These are phyloP conservation scores for Aeschynomene evenia DNA, from an alignment of 306 rosid species.

Conservation along the genomic window DNA sequence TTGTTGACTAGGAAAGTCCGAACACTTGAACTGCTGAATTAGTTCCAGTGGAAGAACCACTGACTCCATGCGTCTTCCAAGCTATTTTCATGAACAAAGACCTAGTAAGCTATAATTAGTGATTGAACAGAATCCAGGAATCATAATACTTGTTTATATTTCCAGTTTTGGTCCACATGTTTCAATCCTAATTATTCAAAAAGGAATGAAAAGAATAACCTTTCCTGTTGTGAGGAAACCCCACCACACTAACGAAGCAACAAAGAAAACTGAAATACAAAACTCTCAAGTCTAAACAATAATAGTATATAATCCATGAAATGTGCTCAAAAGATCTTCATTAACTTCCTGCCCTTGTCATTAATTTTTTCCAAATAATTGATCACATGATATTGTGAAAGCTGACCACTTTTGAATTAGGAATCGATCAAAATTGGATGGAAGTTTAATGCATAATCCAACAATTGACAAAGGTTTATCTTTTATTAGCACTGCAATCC, in stretches of 20 bases:
- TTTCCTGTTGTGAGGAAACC: neutral
- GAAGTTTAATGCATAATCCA: neutral
- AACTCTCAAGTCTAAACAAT: neutral
- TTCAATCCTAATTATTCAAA: slow-evolving; percentile 17
- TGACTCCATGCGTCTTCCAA: slow-evolving; percentile 78
- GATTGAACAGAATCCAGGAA: slow-evolving; percentile 18
- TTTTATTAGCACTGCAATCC: neutral
- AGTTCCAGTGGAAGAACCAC: slow-evolving; percentile 92
- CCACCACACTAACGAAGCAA: slow-evolving; percentile 11
- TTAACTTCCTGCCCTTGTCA: neutral
- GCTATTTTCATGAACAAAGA: slow-evolving; percentile 56
- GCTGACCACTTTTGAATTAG: neutral
- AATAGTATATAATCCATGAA: neutral
- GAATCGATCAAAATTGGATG: neutral
- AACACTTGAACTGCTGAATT: slow-evolving; percentile 69
- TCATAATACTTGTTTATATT: slow-evolving; percentile 3
- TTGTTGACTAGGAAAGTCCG: slow-evolving; percentile 68
- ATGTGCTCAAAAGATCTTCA: neutral
- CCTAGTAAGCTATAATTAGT: slow-evolving; percentile 32
- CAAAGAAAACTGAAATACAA: slow-evolving; percentile 23
- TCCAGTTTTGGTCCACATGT: slow-evolving; percentile 11
- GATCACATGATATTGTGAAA: neutral
- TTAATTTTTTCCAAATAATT: neutral
- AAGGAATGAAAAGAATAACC: slow-evolving; percentile 13
- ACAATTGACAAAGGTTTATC: neutral